Conservation (phyloP, 116 monocot species). For the Cymodocea nodosa region DNA sequence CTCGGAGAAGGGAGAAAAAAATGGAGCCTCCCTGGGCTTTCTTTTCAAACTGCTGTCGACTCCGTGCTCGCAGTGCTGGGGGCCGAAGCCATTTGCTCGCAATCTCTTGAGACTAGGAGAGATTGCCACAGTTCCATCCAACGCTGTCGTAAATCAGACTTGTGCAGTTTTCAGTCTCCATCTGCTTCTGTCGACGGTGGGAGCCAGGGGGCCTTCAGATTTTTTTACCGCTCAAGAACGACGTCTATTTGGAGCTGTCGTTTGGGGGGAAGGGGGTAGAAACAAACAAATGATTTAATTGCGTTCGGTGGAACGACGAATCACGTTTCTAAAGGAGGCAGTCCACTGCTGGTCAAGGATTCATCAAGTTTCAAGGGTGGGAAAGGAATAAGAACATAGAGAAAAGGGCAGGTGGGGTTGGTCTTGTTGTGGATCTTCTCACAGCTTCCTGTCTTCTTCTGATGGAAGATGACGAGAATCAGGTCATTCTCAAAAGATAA, state of each 20-base stretch:
- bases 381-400: neutral
- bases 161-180: neutral
- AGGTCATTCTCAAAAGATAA: constrained; percentile 17
- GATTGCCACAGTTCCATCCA: too few relatives aligned
- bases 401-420: neutral
- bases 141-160: neutral
- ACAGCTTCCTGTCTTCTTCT: neutral
- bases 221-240: too few relatives aligned
- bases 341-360: neutral
- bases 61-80: neutral
- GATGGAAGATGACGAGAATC: neutral
- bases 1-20: too few relatives aligned
- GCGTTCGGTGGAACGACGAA: neutral
- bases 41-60: neutral
- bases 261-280: neutral
- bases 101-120: too few relatives aligned
- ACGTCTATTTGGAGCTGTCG: too few relatives aligned
- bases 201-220: too few relatives aligned
- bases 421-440: too few relatives aligned
- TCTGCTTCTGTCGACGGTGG: too few relatives aligned
- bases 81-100: neutral
- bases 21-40: too few relatives aligned
- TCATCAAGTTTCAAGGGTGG: neutral
- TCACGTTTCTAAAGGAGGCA: neutral
- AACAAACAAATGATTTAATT: neutral